Base-by-base conservation (phyloP, 1,284 basidiomycete species). In the Fomitopsis palustris region DNA sequence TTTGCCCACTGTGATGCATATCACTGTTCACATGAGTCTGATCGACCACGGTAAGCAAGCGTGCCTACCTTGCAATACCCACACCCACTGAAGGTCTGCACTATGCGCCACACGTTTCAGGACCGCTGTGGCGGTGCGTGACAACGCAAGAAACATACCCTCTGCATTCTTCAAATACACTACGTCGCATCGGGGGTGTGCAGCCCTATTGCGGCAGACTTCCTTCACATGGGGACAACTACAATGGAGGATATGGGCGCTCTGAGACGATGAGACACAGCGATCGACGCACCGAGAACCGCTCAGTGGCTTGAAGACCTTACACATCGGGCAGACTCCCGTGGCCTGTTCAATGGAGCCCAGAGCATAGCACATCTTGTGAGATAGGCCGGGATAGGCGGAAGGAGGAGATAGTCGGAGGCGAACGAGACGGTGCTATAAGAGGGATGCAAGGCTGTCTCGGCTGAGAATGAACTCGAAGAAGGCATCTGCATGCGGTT, bases 91-190 rank as follows among this genome's bases (percentile, higher is more conserved):
- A 92, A 92, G 37, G 82, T 83, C 70, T 86, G 84, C 62, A 92
- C 89, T 92, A 72, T 61, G 42, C 61, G 43, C 56, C 23, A 64
- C 37, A 29, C 51, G 29, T 53, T 12, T 58, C 54, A 54, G 60
- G 43, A 58, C 56, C 53, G 67, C 61, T 63, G 43, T 62, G 58
- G 43, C 62, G 61, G 33, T 52, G 61, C 61, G 63, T 61, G 62
- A 63, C 39, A 37, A 38, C 4, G 33, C 61, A 60, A 59, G 59
- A 29, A 60, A 33, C 77, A 65, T 67, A 91, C 89, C 90, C 81
- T 93, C 90, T 35, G 90, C 89, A 69, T 92, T 93, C 78, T 84
- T 90, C 67, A 92, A 78, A 71, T 82, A 88, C 39, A 86, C 78
- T 56, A 92, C 83, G 69, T 92, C 89, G 70, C 84, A 81, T 62